Base-by-base conservation (phyloP, 345 rosid species). In the Balakata baccata region DNA sequence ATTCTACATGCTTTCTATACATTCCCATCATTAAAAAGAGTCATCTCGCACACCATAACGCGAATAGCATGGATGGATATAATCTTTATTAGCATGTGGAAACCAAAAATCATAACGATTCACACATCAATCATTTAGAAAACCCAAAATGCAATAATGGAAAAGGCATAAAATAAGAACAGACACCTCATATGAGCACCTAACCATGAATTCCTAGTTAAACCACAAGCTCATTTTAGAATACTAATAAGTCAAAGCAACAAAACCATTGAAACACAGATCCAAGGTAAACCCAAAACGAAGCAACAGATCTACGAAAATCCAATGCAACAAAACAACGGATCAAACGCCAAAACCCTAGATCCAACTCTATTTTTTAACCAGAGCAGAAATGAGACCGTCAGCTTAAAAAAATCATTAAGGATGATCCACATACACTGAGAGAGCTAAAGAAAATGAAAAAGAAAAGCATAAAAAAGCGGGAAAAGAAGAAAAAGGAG, bases 321-420 rank as follows among this genome's bases (percentile, higher is more conserved):
- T 11, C 18, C 22, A 61, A 78, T 52, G 73, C 50, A 49, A 43
- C 16, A 56, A 20, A 17, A 54, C 34, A 29, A 65, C 46, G 61
- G 58, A 78, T 76, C 79, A 64, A 43, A 58, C 76, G 50, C 70
- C 68, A 37, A 63, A 84, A 78, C 79, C 82, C 81, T 56, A 84
- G 89, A 89, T 89, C 89, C 82, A 81, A 69, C 74, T 57, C 66
- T 49, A 22, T 34, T 37, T 43, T 54, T 51, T 69, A 71, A 66
- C 13, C 9, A 22, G 57, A 70, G 51, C 39, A 25, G 49, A 66
- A 56, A 34, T 0, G 14, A 20, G 39, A 59, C 41, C 49, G 4
- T 38, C 43, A 78, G 46, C 66, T 54, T 1, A 4, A 78, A 76
- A 76, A 67, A n/a, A 54, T 70, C 39, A 22, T n/a, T 38, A 78